Percentiles rank a stretch among this genome's conserved stretches.
Conservation (phyloP, 2,329 filamentous ascomycete species). For the Phialophora tarda region DNA sequence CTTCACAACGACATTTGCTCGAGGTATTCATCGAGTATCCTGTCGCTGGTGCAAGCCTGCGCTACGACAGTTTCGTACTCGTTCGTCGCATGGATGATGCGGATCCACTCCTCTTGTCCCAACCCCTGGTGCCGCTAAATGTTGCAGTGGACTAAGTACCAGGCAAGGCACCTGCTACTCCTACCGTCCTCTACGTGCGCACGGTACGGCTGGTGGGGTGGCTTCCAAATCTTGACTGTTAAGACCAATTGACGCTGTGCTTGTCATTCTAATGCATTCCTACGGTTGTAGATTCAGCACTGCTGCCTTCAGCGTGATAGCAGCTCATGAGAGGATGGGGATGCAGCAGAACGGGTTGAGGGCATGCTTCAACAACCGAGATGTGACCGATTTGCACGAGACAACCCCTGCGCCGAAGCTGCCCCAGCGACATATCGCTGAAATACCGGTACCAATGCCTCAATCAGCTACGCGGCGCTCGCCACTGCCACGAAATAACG, state of each 20-base stretch:
- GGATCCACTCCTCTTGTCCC: constrained; percentile 15
- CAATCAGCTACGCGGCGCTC: not conserved
- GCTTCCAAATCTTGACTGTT: not conserved
- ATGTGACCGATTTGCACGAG: not conserved
- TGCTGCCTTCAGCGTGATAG: not conserved
- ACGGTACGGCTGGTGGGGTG: not conserved
- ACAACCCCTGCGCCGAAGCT: not conserved
- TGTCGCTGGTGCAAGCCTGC: not conserved
- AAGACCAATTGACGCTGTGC: constrained; percentile 10
- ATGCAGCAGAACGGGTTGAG: not conserved
- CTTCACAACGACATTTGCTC: not conserved
- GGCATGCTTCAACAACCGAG: not conserved
- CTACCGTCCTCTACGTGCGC: not conserved
- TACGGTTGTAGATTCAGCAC: not conserved
- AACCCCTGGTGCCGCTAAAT: constrained; percentile 7
- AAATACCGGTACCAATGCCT: not conserved
- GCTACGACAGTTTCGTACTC: constrained; percentile 18
- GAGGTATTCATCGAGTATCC: not conserved
- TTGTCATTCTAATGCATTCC: constrained; percentile 13
- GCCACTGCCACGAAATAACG: not conserved
- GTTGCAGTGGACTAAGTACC: constrained; percentile 9
- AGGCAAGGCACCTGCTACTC: not conserved
- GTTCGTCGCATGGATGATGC: constrained; percentile 19
- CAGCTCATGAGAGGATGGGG: not conserved
- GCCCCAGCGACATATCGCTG: not conserved